Percentiles rank a stretch among this genome's conserved stretches.
These are phyloP conservation scores for Phylloporus sp. DNA, from an alignment of 768 basidiomycete genomes.

Conservation along the genomic window DNA sequence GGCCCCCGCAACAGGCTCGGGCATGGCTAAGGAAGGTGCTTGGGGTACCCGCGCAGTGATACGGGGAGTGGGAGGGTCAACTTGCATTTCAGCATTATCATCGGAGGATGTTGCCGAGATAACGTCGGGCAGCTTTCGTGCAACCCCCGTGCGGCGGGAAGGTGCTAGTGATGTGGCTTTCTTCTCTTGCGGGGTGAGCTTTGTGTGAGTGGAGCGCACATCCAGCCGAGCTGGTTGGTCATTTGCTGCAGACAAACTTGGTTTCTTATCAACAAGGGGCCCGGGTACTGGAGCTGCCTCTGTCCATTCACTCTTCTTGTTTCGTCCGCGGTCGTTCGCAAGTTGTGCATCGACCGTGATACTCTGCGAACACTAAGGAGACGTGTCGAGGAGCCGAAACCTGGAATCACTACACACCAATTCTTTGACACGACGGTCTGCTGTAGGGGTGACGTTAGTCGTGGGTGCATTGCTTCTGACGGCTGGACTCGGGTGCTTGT, in stretches of 20 bases:
- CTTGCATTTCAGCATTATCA: conserved; percentile 14
- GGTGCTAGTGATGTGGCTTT: not conserved
- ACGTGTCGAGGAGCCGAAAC: not conserved
- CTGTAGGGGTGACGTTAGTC: not conserved
- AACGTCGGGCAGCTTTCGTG: not conserved
- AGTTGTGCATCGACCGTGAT: not conserved
- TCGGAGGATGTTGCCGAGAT: not conserved
- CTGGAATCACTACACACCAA: conserved; percentile 6
- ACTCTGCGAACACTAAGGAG: conserved; percentile 9
- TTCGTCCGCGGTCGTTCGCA: not conserved
- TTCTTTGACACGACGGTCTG: conserved; percentile 1
- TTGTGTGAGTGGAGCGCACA: not conserved
- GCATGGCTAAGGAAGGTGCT: not conserved
- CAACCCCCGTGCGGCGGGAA: not conserved
- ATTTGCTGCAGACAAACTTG: not conserved
- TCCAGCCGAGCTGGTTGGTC: conserved; percentile 4
- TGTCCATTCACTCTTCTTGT: not conserved
- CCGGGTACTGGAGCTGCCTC: not conserved
- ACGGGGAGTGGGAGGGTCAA: conserved; percentile 1
- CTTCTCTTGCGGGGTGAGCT: not conserved
- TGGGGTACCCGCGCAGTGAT: not conserved
- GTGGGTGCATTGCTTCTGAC: not conserved
- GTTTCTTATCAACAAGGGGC: not conserved
- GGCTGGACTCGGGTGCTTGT: not conserved
- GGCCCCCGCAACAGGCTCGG: not conserved